These are phyloP conservation scores for Carex kokanica DNA, from an alignment of 176 grass and related monocot genomes.

Conservation along the genomic window DNA sequence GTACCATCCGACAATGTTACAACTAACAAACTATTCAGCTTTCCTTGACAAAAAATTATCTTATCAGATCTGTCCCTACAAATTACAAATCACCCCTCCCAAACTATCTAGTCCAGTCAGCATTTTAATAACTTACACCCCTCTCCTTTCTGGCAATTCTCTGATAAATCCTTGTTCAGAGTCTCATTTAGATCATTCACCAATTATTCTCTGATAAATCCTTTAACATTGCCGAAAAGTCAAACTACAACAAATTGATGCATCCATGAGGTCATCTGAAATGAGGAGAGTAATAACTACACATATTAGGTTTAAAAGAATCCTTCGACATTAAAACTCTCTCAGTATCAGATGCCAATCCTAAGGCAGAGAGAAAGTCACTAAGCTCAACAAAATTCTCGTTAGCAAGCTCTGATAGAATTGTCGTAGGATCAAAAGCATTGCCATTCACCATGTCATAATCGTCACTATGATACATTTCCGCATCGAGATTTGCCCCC, in stretches of 20 bases:
- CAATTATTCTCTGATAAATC: neutral
- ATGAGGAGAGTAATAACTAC: slow-evolving; percentile 8
- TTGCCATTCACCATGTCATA: too few relatives aligned
- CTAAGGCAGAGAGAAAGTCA: too few relatives aligned
- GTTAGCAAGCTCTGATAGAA: too few relatives aligned
- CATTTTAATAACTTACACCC: neutral
- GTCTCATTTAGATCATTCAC: neutral
- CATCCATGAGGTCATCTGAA: neutral
- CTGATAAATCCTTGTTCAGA: neutral
- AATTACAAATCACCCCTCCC: neutral
- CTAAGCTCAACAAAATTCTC: too few relatives aligned
- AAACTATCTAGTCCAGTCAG: neutral
- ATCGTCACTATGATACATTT: too few relatives aligned
- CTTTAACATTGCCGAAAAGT: neutral
- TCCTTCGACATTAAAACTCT: too few relatives aligned
- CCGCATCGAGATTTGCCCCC: too few relatives aligned
- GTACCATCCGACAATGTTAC: neutral
- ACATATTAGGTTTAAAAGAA: slow-evolving; percentile 4
- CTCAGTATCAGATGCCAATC: too few relatives aligned
- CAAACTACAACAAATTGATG: neutral
- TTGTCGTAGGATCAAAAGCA: too few relatives aligned
- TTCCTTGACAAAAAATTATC: neutral
- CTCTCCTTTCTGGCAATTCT: neutral
- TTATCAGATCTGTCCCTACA: slow-evolving; percentile 14
- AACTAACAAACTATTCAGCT: neutral